Evolutionary conservation across 768 basidiomycete genomes (phyloP).

Genomic region (Fomitopsis serialis): DNA sequence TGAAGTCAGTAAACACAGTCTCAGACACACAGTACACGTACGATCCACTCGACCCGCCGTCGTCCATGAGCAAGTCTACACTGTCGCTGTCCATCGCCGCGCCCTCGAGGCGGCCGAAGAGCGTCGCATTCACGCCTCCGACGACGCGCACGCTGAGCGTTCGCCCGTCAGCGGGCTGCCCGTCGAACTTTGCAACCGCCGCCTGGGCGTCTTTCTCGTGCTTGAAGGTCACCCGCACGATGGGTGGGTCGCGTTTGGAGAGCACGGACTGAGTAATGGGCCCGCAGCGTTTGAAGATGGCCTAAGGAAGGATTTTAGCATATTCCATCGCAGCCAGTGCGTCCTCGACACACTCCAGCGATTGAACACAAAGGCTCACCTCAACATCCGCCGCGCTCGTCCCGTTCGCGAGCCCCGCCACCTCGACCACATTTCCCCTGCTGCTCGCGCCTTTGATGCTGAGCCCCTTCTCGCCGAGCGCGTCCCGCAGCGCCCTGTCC

Average conservation of each 20-base stretch:
- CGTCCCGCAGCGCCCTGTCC: slow-evolving; percentile 62
- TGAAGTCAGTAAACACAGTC: not conserved
- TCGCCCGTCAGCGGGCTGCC: slow-evolving; percentile 79
- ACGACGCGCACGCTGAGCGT: slow-evolving; percentile 61
- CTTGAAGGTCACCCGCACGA: slow-evolving; percentile 73
- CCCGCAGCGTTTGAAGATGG: slow-evolving; percentile 81
- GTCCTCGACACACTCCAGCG: not conserved
- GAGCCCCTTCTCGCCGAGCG: slow-evolving; percentile 37
- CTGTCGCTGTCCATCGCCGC: slow-evolving; percentile 37
- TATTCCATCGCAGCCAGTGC: no score
- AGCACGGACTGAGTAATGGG: slow-evolving; percentile 42
- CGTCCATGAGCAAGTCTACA: slow-evolving; percentile 53
- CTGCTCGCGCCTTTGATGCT: slow-evolving; percentile 69
- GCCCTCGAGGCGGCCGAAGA: slow-evolving; percentile 52
- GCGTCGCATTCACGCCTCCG: slow-evolving; percentile 47
- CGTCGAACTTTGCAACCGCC: slow-evolving; percentile 72
- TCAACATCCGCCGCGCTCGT: slow-evolving; percentile 82
- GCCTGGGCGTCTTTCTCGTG: slow-evolving; percentile 51
- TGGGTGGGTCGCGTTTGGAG: slow-evolving; percentile 33
- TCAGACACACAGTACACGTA: slow-evolving; percentile 29
- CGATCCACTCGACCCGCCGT: slow-evolving; percentile 42
- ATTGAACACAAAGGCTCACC: slow-evolving; percentile 19
- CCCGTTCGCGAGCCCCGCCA: slow-evolving; percentile 66
- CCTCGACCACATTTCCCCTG: slow-evolving; percentile 65
- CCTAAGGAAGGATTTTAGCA: no score